Evolutionary conservation across 768 basidiomycete species (phyloP).

Genomic region (Mycena latifolia): DNA sequence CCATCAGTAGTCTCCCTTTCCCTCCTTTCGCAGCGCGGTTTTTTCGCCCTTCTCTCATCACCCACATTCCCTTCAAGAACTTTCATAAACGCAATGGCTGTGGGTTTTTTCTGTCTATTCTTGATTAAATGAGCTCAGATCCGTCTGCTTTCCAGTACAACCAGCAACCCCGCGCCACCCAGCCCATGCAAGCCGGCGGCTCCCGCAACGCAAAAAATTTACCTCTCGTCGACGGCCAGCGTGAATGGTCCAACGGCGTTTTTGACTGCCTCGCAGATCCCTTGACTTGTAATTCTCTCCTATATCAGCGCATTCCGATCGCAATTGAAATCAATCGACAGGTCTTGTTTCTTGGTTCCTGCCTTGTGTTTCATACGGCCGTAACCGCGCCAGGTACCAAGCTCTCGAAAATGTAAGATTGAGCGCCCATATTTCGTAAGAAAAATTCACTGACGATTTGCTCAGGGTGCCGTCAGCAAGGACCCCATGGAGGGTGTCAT

Average conservation of each 20-base stretch:
- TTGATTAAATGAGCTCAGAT: conserved; percentile 2
- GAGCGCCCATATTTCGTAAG: not conserved
- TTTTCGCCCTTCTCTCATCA: not conserved
- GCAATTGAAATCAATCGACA: not conserved
- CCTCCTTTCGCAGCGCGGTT: conserved; percentile 26
- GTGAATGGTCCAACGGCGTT: conserved; percentile 35
- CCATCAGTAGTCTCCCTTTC: not conserved
- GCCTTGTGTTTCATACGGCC: conserved; percentile 37
- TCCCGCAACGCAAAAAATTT: conserved; percentile 35
- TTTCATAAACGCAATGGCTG: conserved; percentile 27
- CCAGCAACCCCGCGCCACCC: conserved; percentile 34
- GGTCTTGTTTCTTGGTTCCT: conserved; percentile 38
- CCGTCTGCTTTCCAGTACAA: conserved; percentile 30
- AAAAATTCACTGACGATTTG: conserved; percentile 11
- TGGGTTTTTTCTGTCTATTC: conserved; percentile 6
- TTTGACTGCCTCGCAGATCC: conserved; percentile 35
- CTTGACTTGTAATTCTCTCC: conserved; percentile 26
- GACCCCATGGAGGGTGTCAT: conserved; percentile 37
- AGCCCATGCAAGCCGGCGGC: conserved; percentile 34
- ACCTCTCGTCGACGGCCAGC: conserved; percentile 32
- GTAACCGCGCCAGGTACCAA: conserved; percentile 35
- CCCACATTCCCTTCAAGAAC: conserved; percentile 22
- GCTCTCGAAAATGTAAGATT: conserved; percentile 27
- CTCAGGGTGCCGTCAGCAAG: conserved; percentile 31
- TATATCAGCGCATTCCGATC: not conserved